Conservation (phyloP, 306 rosid species). For the Abrus precatorius region DNA sequence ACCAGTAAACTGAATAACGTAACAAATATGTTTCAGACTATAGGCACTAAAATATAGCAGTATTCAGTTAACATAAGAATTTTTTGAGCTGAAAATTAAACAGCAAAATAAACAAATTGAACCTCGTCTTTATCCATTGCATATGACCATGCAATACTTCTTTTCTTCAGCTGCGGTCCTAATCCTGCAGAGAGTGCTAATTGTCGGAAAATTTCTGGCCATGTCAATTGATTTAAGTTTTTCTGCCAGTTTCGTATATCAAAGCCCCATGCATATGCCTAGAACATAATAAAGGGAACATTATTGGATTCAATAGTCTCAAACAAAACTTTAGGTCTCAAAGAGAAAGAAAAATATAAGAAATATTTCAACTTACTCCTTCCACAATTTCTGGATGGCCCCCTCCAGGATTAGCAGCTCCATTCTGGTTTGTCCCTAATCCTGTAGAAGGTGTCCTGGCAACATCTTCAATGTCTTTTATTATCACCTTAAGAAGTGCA, state of each 20-base stretch:
- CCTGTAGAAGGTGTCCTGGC: slow-evolving; percentile 95
- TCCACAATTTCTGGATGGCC: slow-evolving; percentile 98
- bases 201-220: slow-evolving; percentile 97
- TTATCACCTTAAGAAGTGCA: slow-evolving; percentile 80
- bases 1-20: slow-evolving; percentile 20
- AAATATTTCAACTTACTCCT: slow-evolving; percentile 74
- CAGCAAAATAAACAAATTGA: slow-evolving; percentile 33
- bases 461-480: slow-evolving; percentile 99
- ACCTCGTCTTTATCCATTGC: slow-evolving; percentile 88
- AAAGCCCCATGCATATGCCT: slow-evolving; percentile 99
- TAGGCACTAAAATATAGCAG: slow-evolving; percentile 20
- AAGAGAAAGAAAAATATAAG: slow-evolving; percentile 25
- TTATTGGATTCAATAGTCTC: slow-evolving; percentile 30
- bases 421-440: slow-evolving; percentile 84
- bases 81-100: slow-evolving; percentile 19
- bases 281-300: slow-evolving; percentile 39
- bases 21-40: slow-evolving; percentile 22
- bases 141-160: slow-evolving; percentile 72
- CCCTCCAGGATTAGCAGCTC: slow-evolving; percentile 94
- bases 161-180: slow-evolving; percentile 91
- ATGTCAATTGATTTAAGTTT: slow-evolving; percentile 89
- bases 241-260: slow-evolving; percentile 96
- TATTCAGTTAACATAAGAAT: slow-evolving; percentile 13
- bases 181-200: slow-evolving; percentile 92
- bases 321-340: slow-evolving; percentile 33